These are phyloP conservation scores for Leccinellum albellum DNA, from an alignment of 768 basidiomycete species.

Conservation along the genomic window DNA sequence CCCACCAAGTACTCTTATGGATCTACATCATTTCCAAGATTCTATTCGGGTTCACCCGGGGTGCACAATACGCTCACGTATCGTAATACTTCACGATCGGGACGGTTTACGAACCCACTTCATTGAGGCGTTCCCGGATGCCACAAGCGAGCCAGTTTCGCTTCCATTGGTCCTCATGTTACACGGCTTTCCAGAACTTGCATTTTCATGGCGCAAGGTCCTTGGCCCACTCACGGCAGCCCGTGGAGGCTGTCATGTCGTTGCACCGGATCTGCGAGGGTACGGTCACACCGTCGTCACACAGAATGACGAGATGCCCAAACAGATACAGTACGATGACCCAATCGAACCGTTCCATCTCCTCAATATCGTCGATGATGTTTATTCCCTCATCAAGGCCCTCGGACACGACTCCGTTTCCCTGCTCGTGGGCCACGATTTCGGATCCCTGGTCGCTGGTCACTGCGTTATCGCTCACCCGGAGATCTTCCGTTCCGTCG, in stretches of 20 bases:
- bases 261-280: conserved; percentile 61
- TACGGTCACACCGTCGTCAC: conserved; percentile 41
- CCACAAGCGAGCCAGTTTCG: conserved; percentile 14
- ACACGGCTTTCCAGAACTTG: conserved; percentile 66
- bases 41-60: conserved; percentile 24
- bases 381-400: conserved; percentile 47
- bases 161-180: conserved; percentile 53
- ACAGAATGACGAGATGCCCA: conserved; percentile 8
- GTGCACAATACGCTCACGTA: conserved; percentile 36
- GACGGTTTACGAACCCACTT: conserved; percentile 40
- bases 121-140: conserved; percentile 42
- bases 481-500: conserved; percentile 51
- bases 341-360: conserved; percentile 48
- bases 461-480: conserved; percentile 52
- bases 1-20: conserved; percentile 11
- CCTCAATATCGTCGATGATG: conserved; percentile 49
- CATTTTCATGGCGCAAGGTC: conserved; percentile 63
- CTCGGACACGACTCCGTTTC: conserved; percentile 46
- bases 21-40: conserved; percentile 4
- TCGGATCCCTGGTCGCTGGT: conserved; percentile 52
- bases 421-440: conserved; percentile 60
- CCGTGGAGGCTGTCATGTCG: conserved; percentile 49
- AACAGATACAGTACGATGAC: conserved; percentile 40
- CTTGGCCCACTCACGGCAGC: conserved; percentile 45
- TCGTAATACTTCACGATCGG: conserved; percentile 43